Evolutionary conservation across 139 green algal genomes (phyloP), one percentile per base, ranked within the genome.

Genomic region (Pycnococcus provasolii): DNA sequence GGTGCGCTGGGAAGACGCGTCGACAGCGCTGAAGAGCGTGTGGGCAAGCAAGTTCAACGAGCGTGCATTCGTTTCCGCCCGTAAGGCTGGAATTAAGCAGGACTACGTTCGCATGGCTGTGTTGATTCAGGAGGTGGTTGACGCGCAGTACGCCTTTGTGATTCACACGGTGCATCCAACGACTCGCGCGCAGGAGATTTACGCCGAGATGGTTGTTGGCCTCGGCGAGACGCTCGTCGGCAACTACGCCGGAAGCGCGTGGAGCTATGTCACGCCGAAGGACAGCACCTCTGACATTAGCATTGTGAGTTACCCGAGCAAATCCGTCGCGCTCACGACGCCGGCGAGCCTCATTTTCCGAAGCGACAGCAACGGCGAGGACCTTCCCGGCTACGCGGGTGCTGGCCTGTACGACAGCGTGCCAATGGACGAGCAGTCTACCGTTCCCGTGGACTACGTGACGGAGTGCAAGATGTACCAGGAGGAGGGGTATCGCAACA

Each of bases 11-110:
- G 57, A 77, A n/a, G 42, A 73, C 9, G 70, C 71, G 4, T 75
- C 63, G 41, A 54, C 66, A 43, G 74, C 84, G 11, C 39, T 82
- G 45, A 77, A 63, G 66, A 79, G 86, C 48, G 93, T 99, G 64
- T 99, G 93, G 93, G 93, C 91, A 41, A 89, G 75, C 77, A 97
- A 97, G 81, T 99, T 90, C 86, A 98, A 98, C 70, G 92, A 97
- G 57, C 79, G 91, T 40, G 91, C 91, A 37, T 92, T 79, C 51
- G 57, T 88, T 43, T 87, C 73, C 60, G 84, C 85, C 71, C 71
- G 79, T 51, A 95, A 95, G 79, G 83, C 67, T 3, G 62, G 69
- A 13, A 52, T 80, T 3, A 66, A 73, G 40, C 74, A 80, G 71
- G 81, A 89, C 43, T 81, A 92, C 70, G 80, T 99, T 60, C 84